Percentiles rank a stretch among this genome's conserved stretches.
Conservation (phyloP, 1,284 basidiomycete species). For the Ceratobasidium sp. region DNA sequence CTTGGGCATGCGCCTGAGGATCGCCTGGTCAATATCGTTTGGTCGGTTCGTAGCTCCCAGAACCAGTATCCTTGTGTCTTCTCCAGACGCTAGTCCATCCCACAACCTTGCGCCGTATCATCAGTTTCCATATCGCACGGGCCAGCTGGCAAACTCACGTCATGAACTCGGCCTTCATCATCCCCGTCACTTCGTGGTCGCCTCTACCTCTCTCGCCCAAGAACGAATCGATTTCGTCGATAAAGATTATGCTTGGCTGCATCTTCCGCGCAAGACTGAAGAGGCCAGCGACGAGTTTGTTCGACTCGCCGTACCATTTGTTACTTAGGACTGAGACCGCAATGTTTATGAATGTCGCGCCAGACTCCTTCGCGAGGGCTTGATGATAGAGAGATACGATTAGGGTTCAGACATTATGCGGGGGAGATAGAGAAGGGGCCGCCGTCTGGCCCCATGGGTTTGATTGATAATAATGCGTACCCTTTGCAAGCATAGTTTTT, state of each 20-base stretch:
- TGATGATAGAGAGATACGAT: neutral
- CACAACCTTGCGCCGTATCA: constrained; percentile 68
- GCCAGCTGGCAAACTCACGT: constrained; percentile 65
- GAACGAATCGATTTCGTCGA: constrained; percentile 88
- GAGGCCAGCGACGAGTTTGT: constrained; percentile 92
- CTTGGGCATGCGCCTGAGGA: constrained; percentile 96
- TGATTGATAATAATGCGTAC: neutral
- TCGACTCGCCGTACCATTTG: constrained; percentile 98
- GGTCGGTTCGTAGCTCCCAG: constrained; percentile 97
- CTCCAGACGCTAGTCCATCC: constrained; percentile 92
- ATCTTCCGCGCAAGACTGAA: constrained; percentile 78
- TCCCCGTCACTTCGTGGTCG: constrained; percentile 97
- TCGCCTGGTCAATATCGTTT: constrained; percentile 93
- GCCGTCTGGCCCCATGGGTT: no score
- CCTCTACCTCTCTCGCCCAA: constrained; percentile 80
- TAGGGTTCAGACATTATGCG: neutral
- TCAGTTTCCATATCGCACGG: constrained; percentile 22
- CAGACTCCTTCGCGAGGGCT: constrained; percentile 93
- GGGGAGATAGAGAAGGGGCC: neutral
- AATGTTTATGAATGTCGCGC: constrained; percentile 95
- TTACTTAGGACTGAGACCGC: constrained; percentile 79
- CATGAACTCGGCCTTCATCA: constrained; percentile 99
- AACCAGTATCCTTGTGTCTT: constrained; percentile 78
- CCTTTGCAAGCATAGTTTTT: constrained; percentile 92
- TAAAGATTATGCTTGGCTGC: constrained; percentile 80